Evolutionary conservation across 75 land plant genomes (phyloP), one percentile per base, ranked within the genome.

Genomic region (Isoetes taiwanensis): DNA sequence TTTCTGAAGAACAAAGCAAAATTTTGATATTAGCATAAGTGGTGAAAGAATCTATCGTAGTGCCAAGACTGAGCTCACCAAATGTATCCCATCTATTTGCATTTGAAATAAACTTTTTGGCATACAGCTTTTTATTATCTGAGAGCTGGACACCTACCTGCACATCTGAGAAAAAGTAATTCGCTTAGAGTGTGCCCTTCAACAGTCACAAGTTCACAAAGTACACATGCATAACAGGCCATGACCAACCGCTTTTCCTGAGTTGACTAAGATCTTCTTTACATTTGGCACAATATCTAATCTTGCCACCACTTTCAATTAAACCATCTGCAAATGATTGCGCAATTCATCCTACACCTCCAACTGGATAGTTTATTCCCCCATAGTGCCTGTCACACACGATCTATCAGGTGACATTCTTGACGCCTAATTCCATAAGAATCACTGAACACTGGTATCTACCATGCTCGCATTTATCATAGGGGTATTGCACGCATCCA

Each of bases 81-180:
- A 93, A 93, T 0, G 98, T 93, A 61, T 93, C 98, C 98, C 98
- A 93, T 84, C 98, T 78, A 29, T 94, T 93, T 24, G 98, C 98
- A 81, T 93, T 93, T 56, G 98, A 93, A 32, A 93, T 72, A 11
- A 93, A 68, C 25, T 77, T 81, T 64, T 79, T 84, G 30, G 90
- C 80, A 68, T 69, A 77, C 19, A 84, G 76, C 33, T 76, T 70
- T 58, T 71, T 71, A 23, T 95, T 95, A 77, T 81, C 77, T n/a
- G 95, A 78, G 9, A 93, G 80, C 60, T 63, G 78, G 26, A 93
- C 98, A 39, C 98, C 98, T 17, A 82, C 81, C 96, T 90, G 57
- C 0, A 27, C 38, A 59, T 23, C 40, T 30, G 34, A 63, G 31
- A 23, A 1, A 9, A 27, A 28, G 17, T 11, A 26, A 61, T 11